Percentiles rank a stretch among this genome's conserved stretches.
These are phyloP conservation scores for Microcyclospora pomicola DNA, from an alignment of 2,329 filamentous ascomycete species.

Conservation along the genomic window DNA sequence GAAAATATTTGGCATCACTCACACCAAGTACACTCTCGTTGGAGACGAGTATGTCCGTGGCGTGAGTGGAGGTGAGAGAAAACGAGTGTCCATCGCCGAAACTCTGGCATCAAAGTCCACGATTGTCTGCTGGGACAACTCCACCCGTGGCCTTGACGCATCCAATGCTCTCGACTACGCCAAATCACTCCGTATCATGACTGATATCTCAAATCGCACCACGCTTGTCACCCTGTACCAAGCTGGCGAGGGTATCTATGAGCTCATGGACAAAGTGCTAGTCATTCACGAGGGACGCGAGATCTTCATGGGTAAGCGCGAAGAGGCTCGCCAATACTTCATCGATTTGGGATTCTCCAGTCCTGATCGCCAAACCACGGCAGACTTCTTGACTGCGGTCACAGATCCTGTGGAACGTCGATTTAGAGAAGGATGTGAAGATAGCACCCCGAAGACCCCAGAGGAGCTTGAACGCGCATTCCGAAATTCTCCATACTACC, in stretches of 20 bases:
- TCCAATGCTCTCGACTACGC: conserved; percentile 68
- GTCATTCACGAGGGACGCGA: conserved; percentile 61
- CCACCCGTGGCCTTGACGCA: conserved; percentile 64
- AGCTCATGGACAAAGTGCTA: conserved; percentile 67
- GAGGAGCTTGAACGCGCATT: conserved; percentile 57
- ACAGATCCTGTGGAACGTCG: conserved; percentile 60
- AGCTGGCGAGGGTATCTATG: conserved; percentile 55
- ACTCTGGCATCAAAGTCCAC: conserved; percentile 60
- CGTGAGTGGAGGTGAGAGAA: conserved; percentile 67
- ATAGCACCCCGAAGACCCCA: conserved; percentile 53
- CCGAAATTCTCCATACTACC: conserved; percentile 46
- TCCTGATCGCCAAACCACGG: conserved; percentile 52
- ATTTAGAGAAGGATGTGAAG: conserved; percentile 52
- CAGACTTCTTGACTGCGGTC: conserved; percentile 64
- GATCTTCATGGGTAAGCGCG: conserved; percentile 50
- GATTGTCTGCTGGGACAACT: conserved; percentile 69
- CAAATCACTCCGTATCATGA: conserved; percentile 65
- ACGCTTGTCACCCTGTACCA: conserved; percentile 61
- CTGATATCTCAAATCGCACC: conserved; percentile 58
- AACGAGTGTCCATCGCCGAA: conserved; percentile 67
- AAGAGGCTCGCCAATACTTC: conserved; percentile 52
- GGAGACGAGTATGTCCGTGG: conserved; percentile 61
- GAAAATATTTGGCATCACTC: conserved; percentile 65
- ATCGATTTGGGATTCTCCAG: conserved; percentile 49
- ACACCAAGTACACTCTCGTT: conserved; percentile 60